phyloP scores from a whole-genome alignment of 2,329 filamentous ascomycete species.

The Diaporthe australafricana region DNA sequence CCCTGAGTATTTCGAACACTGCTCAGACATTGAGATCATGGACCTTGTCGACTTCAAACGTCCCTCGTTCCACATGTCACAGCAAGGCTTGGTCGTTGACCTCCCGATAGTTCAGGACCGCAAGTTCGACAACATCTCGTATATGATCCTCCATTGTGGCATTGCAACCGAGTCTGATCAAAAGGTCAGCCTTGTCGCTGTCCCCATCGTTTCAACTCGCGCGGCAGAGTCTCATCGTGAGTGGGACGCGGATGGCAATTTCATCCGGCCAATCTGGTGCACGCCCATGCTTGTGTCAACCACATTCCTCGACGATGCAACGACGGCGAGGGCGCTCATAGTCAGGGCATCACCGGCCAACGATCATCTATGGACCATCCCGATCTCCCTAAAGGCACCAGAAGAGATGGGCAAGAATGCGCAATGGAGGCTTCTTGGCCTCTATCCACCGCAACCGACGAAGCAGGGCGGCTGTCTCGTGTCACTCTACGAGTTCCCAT shows the following conservation, averaged over 20 bases:
- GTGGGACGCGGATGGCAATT: slow-evolving; percentile 12
- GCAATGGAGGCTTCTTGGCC: neutral
- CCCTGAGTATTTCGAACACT: slow-evolving; percentile 12
- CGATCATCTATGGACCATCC: neutral
- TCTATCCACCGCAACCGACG: slow-evolving; percentile 1
- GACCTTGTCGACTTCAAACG: slow-evolving; percentile 19
- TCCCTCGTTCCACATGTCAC: slow-evolving; percentile 1
- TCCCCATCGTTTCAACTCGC: slow-evolving; percentile 5
- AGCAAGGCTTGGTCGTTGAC: neutral
- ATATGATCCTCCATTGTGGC: slow-evolving; percentile 13
- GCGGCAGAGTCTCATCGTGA: slow-evolving; percentile 7
- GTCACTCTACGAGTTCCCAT: slow-evolving; percentile 12
- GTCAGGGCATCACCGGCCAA: slow-evolving; percentile 12
- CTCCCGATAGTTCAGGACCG: slow-evolving; percentile 10
- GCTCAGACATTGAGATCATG: slow-evolving; percentile 13
- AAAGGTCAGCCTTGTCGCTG: neutral
- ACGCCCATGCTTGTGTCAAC: slow-evolving; percentile 9
- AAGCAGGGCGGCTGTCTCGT: slow-evolving; percentile 15
- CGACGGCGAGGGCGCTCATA: slow-evolving; percentile 4
- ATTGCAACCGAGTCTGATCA: neutral
- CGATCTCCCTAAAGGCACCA: neutral
- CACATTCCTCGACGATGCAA: neutral
- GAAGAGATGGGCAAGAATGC: neutral
- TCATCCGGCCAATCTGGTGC: slow-evolving; percentile 11
- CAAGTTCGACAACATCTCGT: slow-evolving; percentile 14